Percentiles rank a stretch among this genome's conserved stretches.
phyloP scores from a whole-genome alignment of 2,329 filamentous ascomycete genomes.

The Venturia carpophila region DNA sequence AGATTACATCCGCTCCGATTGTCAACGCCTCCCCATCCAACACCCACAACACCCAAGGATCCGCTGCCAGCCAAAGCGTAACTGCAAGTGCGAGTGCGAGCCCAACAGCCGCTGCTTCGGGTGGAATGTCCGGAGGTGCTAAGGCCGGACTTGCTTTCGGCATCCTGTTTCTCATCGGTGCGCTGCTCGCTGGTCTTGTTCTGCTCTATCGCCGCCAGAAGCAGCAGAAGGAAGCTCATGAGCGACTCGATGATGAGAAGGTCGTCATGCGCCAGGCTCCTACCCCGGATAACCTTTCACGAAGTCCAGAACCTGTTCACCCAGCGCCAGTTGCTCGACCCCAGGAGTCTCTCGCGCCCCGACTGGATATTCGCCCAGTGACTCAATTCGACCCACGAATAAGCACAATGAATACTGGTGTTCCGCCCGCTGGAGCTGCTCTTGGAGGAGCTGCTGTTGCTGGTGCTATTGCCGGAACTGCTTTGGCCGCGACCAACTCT shows the following conservation, averaged over 20 bases:
- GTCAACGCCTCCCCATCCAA: neutral
- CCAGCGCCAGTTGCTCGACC: constrained; percentile 26
- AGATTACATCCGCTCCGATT: neutral
- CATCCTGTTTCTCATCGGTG: constrained; percentile 60
- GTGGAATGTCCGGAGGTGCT: constrained; percentile 39
- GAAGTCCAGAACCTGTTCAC: constrained; percentile 17
- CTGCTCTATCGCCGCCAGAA: constrained; percentile 68
- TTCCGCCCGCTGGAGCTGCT: constrained; percentile 26
- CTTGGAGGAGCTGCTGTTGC: constrained; percentile 28
- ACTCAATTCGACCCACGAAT: constrained; percentile 67
- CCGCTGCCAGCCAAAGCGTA: constrained; percentile 21
- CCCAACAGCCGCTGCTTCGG: constrained; percentile 20
- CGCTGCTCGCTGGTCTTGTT: constrained; percentile 60
- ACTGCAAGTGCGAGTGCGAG: constrained; percentile 21
- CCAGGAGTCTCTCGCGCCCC: constrained; percentile 53
- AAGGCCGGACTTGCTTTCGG: constrained; percentile 85
- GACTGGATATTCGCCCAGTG: constrained; percentile 74
- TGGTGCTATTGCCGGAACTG: constrained; percentile 22
- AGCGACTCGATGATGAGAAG: constrained; percentile 36
- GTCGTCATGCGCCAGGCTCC: constrained; percentile 18
- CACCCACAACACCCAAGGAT: constrained; percentile 1
- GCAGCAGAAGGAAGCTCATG: constrained; percentile 39
- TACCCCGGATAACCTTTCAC: constrained; percentile 15
- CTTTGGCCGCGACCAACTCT: constrained; percentile 18
- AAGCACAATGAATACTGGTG: constrained; percentile 30